Evolutionary conservation across 78 protist species (phyloP).

Genomic region (Dictyostelium purpureum): DNA sequence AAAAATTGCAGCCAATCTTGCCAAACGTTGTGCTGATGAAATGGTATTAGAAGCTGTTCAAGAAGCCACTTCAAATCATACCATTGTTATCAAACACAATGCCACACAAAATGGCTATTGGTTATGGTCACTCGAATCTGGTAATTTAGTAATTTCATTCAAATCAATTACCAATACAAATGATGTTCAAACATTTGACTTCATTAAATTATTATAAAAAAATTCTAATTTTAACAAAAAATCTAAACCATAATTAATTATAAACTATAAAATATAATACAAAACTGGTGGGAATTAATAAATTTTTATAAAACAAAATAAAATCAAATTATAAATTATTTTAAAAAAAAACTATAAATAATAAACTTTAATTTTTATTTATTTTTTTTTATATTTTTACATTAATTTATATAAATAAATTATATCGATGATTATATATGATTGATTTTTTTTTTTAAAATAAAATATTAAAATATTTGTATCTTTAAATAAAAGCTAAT

Average conservation of each 20-base stretch:
- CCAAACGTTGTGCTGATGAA: neutral
- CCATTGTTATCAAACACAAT: neutral
- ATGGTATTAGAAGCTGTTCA: neutral
- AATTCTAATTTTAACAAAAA: no score
- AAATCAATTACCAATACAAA: constrained; percentile 4
- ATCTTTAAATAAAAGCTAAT: constrained; percentile 15
- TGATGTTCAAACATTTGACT: no score
- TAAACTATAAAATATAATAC: no score
- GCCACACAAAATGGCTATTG: neutral
- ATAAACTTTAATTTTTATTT: neutral
- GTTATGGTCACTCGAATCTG: neutral
- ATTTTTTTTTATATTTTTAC: neutral
- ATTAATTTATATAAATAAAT: neutral
- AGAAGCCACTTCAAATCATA: neutral
- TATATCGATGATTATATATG: neutral
- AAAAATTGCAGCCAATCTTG: neutral
- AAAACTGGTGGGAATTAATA: no score
- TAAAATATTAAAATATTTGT: neutral
- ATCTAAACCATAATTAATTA: no score
- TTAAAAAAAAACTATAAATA: neutral
- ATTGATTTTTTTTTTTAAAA: neutral
- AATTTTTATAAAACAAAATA: no score
- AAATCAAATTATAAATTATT: no score
- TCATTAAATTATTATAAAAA: constrained; percentile 44
- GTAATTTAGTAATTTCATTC: constrained; percentile 20